Percentiles rank a stretch among this genome's conserved stretches.
These are phyloP conservation scores for Apiospora phragmitis DNA, from an alignment of 2,329 filamentous ascomycete genomes.

Conservation along the genomic window DNA sequence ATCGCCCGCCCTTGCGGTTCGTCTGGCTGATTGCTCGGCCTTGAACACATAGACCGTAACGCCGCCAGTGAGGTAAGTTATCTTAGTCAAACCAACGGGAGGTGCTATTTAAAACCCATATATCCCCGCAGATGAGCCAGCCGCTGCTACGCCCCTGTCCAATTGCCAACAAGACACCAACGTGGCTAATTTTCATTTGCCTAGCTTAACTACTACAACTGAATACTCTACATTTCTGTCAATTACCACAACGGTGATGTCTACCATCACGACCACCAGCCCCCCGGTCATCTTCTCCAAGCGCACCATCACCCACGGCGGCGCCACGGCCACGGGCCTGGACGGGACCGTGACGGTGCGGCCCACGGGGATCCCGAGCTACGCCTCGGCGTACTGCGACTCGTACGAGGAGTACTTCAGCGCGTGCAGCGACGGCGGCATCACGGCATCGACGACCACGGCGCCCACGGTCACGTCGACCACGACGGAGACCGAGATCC, in stretches of 20 bases:
- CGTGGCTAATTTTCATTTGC: not conserved
- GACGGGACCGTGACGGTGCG: not conserved
- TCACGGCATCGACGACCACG: not conserved
- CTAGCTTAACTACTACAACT: not conserved
- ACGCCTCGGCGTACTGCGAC: not conserved
- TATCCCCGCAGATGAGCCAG: no score
- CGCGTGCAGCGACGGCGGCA: not conserved
- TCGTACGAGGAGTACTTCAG: not conserved
- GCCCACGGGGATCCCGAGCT: not conserved
- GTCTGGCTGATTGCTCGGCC: not conserved
- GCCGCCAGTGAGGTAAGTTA: not conserved
- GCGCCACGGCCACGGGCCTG: not conserved
- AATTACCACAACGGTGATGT: not conserved
- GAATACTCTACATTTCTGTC: not conserved
- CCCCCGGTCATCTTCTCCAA: not conserved
- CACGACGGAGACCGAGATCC: not conserved
- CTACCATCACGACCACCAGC: not conserved
- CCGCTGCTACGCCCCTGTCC: no score
- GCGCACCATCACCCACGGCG: not conserved
- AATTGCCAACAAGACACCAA: not conserved
- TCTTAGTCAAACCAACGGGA: no score
- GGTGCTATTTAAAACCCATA: no score
- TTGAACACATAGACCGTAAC: not conserved
- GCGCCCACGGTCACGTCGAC: not conserved
- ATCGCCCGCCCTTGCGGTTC: not conserved